Evolutionary conservation across 164 flowering plant species (phyloP).

Genomic region (Magnolia sinica): DNA sequence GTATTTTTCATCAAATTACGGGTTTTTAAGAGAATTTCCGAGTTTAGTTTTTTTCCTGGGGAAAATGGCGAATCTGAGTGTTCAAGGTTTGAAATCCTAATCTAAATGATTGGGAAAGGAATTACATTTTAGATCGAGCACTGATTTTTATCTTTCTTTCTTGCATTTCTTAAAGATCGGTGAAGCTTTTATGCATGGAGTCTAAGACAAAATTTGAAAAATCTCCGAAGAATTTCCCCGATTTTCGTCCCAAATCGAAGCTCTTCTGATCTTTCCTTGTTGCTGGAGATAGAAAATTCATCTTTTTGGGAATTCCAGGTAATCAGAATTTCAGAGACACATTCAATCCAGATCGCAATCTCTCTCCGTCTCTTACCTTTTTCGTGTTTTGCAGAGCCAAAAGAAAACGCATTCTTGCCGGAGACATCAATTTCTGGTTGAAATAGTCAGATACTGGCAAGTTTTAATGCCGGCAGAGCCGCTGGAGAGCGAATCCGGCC

Average conservation of each 20-base stretch:
- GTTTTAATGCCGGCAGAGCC: not conserved
- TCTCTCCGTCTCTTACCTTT: not conserved
- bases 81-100: conserved; percentile 12
- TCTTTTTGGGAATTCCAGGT: not conserved
- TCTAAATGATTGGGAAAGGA: not conserved
- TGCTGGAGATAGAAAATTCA: not conserved
- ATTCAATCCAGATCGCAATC: not conserved
- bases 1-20: not conserved
- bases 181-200: not conserved
- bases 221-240: not conserved
- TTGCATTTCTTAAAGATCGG: conserved; percentile 13
- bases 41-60: not conserved
- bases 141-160: conserved; percentile 3
- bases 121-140: conserved; percentile 9
- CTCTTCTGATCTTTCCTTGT: not conserved
- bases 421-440: not conserved
- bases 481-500: not conserved
- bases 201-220: not conserved
- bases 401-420: not conserved
- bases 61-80: conserved; percentile 15
- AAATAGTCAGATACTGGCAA: not conserved
- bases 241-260: not conserved
- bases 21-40: not conserved
- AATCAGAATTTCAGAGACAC: not conserved
- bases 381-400: no score